Percentiles rank a stretch among this genome's conserved stretches.
These are phyloP conservation scores for Trichomonas vaginalis DNA, from an alignment of 208 protist species.

Conservation along the genomic window DNA sequence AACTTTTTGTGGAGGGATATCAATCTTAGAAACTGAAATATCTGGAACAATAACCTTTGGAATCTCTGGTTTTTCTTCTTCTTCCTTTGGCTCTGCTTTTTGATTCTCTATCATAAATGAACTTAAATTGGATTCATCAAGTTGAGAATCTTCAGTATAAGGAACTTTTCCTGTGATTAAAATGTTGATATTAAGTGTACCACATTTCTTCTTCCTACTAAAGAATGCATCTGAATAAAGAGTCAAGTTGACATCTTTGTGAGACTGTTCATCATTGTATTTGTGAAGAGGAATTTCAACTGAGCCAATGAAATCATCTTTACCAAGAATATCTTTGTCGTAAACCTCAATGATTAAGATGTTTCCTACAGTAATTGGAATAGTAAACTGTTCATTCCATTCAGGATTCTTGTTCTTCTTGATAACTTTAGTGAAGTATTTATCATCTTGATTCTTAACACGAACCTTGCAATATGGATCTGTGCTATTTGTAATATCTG, in stretches of 20 bases:
- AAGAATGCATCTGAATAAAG: not conserved
- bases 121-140: not conserved
- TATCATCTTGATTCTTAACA: not conserved
- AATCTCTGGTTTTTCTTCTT: not conserved
- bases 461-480: not conserved
- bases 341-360: not conserved
- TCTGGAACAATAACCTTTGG: not conserved
- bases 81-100: not conserved
- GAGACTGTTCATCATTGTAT: not conserved
- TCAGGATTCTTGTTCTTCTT: not conserved
- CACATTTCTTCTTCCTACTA: not conserved
- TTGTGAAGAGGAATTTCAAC: not conserved
- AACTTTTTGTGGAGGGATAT: not conserved
- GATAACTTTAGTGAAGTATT: not conserved
- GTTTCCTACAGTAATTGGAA: not conserved
- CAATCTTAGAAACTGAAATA: not conserved
- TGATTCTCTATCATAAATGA: no score
- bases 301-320: not conserved
- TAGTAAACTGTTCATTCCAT: not conserved
- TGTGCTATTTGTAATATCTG: not conserved
- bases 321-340: not conserved
- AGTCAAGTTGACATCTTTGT: not conserved
- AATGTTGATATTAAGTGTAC: not conserved
- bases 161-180: not conserved
- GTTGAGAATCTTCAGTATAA: not conserved